Percentiles rank a stretch among this genome's conserved stretches.
Evolutionary conservation across 371 early-diverging fungal genomes (phyloP).

Genomic region (Mucor mucedo): DNA sequence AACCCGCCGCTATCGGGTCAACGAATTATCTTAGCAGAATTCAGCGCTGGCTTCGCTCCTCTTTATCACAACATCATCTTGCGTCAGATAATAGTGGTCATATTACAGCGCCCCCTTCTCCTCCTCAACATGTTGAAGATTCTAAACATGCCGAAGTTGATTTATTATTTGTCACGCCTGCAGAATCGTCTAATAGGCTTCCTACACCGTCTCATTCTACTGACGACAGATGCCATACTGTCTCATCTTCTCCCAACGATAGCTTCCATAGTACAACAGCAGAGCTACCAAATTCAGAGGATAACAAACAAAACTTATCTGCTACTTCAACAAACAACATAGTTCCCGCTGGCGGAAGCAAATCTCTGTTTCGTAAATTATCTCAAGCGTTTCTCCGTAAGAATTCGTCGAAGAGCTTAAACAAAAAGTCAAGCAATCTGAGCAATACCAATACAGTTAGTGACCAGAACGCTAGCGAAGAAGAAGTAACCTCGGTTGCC

Average conservation of each 20-base stretch:
- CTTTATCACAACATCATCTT: constrained; percentile 46
- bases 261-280: constrained; percentile 8
- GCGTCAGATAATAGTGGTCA: constrained; percentile 9
- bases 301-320: neutral
- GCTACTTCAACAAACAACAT: neutral
- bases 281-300: neutral
- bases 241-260: constrained; percentile 7
- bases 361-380: constrained; percentile 33
- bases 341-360: constrained; percentile 18
- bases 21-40: constrained; percentile 45
- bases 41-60: constrained; percentile 54
- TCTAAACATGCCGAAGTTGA: constrained; percentile 19
- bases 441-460: constrained; percentile 5
- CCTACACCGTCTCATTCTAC: constrained; percentile 22
- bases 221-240: constrained; percentile 12
- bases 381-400: constrained; percentile 32
- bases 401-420: constrained; percentile 21
- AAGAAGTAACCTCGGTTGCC: neutral
- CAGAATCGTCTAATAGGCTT: constrained; percentile 2
- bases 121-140: constrained; percentile 22
- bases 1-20: constrained; percentile 40
- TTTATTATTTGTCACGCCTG: neutral
- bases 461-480: constrained; percentile 8
- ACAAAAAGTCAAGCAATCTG: constrained; percentile 23
- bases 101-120: constrained; percentile 13